Conservation (phyloP, 164 flowering plant genomes). For the Nymphaea thermarum region DNA sequence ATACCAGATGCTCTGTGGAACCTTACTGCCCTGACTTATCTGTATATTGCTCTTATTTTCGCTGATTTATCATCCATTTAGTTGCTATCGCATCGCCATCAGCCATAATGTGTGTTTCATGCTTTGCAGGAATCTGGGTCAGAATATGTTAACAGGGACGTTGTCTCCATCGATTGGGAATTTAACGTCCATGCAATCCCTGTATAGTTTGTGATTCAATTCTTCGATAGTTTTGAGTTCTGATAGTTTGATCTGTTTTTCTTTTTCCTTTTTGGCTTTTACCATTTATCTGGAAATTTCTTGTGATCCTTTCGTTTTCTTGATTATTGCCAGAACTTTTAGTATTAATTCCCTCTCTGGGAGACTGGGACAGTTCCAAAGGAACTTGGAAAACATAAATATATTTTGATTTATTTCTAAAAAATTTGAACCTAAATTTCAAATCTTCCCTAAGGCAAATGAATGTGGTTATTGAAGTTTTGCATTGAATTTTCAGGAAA, state of each 20-base stretch:
- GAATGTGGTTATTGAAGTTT: too few relatives aligned
- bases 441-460: too few relatives aligned
- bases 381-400: conserved; percentile 42
- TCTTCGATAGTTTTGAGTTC: neutral
- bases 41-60: too few relatives aligned
- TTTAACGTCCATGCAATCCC: conserved; percentile 9
- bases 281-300: too few relatives aligned
- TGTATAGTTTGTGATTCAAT: conserved; percentile 5
- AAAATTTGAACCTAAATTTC: too few relatives aligned
- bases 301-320: neutral
- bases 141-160: conserved; percentile 51
- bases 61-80: too few relatives aligned
- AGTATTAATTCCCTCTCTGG: conserved; percentile 33
- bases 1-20: too few relatives aligned
- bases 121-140: conserved; percentile 27
- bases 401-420: too few relatives aligned
- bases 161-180: conserved; percentile 34
- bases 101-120: too few relatives aligned
- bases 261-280: neutral
- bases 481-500: conserved; percentile 17
- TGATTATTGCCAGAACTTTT: conserved; percentile 11
- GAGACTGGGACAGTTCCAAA: conserved; percentile 24
- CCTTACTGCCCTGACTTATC: too few relatives aligned
- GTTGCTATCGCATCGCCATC: too few relatives aligned
- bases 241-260: neutral